phyloP scores from a whole-genome alignment of 1,284 basidiomycete genomes.

The Malassezia pachydermatis region DNA sequence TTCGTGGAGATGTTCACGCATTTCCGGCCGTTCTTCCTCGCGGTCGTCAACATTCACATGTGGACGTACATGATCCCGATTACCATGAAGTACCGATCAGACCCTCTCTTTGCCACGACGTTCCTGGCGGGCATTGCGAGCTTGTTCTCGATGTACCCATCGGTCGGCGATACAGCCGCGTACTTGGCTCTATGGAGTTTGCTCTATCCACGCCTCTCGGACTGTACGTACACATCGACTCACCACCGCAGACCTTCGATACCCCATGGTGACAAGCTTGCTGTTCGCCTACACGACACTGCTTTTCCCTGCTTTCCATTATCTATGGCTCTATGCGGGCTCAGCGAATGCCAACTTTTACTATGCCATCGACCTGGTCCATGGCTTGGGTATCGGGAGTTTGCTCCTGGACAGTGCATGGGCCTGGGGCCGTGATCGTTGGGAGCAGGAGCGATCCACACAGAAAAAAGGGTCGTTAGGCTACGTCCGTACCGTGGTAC shows the following conservation, averaged over 20 bases:
- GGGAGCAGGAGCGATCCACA: slow-evolving; percentile 28
- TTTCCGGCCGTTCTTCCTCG: slow-evolving; percentile 86
- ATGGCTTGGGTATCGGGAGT: slow-evolving; percentile 75
- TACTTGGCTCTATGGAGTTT: slow-evolving; percentile 69
- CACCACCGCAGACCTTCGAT: slow-evolving; percentile 61
- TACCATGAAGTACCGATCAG: slow-evolving; percentile 67
- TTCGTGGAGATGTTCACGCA: slow-evolving; percentile 99
- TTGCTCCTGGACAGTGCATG: slow-evolving; percentile 69
- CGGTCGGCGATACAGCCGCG: slow-evolving; percentile 73
- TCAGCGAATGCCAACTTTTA: slow-evolving; percentile 98
- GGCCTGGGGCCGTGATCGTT: slow-evolving; percentile 51
- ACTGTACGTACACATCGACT: not conserved
- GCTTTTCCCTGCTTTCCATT: slow-evolving; percentile 79
- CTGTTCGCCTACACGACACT: slow-evolving; percentile 74
- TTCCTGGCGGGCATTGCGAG: slow-evolving; percentile 67
- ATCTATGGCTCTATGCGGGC: slow-evolving; percentile 80
- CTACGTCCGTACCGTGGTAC: slow-evolving; percentile 18
- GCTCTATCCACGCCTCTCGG: slow-evolving; percentile 5
- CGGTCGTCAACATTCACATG: slow-evolving; percentile 84
- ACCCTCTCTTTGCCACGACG: slow-evolving; percentile 70
- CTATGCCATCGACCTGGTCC: slow-evolving; percentile 88
- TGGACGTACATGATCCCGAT: slow-evolving; percentile 73
- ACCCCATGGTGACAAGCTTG: slow-evolving; percentile 74
- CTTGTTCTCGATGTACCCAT: slow-evolving; percentile 85
- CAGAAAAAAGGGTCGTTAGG: not conserved